Percentiles rank a stretch among this genome's conserved stretches.
phyloP scores from a whole-genome alignment of 202 grass and related monocot species.

The Brachypodium distachyon region DNA sequence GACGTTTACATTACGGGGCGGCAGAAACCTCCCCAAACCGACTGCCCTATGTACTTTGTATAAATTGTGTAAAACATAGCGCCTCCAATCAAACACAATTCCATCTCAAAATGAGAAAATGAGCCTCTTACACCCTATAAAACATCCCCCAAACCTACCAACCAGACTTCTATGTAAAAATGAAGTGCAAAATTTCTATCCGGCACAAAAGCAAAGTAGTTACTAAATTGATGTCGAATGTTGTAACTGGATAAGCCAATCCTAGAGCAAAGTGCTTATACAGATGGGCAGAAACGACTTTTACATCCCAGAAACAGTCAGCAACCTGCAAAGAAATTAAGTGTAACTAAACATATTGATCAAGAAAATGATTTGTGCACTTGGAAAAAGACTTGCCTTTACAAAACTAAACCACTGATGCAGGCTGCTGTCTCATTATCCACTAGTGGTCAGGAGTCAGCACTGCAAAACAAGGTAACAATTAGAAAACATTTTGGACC shows the following conservation, averaged over 20 bases:
- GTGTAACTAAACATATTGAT: too few relatives aligned
- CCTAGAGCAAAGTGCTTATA: slow-evolving; percentile 12
- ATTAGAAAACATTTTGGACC: too few relatives aligned
- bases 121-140: not conserved
- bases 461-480: slow-evolving; percentile 30
- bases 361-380: not conserved
- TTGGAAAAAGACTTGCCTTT: slow-evolving; percentile 23
- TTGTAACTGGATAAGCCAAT: not conserved
- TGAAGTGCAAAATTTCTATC: slow-evolving; percentile 39
- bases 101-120: not conserved
- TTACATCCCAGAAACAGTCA: slow-evolving; percentile 13
- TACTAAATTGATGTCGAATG: not conserved
- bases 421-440: slow-evolving; percentile 26
- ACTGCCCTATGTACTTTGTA: slow-evolving; percentile 19
- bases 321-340: slow-evolving; percentile 11
- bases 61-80: too few relatives aligned
- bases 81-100: not conserved
- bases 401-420: slow-evolving; percentile 20
- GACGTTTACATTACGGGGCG: slow-evolving; percentile 19
- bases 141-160: not conserved
- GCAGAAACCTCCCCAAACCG: not conserved
- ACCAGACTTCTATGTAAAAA: slow-evolving; percentile 1
- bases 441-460: slow-evolving; percentile 45
- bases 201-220: not conserved
- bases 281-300: slow-evolving; percentile 3